Evolutionary conservation across 2,329 filamentous ascomycete species (phyloP).

Genomic region (Epichloe sp.): DNA sequence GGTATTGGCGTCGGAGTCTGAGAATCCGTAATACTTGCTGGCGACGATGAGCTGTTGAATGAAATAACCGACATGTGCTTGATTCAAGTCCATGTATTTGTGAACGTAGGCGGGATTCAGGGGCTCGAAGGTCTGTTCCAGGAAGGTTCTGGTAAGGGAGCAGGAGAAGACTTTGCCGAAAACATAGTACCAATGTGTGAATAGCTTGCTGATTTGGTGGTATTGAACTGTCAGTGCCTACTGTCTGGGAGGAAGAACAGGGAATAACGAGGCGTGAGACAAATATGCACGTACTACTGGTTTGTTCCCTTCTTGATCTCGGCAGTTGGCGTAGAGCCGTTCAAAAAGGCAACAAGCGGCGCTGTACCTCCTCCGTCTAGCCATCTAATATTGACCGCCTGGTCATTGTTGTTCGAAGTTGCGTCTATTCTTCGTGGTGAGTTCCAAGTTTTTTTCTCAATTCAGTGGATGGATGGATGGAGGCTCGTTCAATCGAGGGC

Average conservation of each 20-base stretch:
- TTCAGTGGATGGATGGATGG: background rate
- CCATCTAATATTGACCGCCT: conserved; percentile 15
- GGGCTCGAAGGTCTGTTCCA: conserved; percentile 7
- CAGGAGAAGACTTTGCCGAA: conserved; percentile 17
- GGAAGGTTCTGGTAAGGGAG: conserved; percentile 9
- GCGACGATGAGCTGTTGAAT: conserved; percentile 16
- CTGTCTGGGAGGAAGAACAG: background rate
- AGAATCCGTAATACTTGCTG: conserved; percentile 16
- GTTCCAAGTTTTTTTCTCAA: background rate
- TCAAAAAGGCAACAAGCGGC: conserved; percentile 15
- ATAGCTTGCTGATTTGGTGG: conserved; percentile 12
- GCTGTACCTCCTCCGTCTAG: conserved; percentile 16
- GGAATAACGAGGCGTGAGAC: background rate
- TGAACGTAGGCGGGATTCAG: conserved; percentile 18
- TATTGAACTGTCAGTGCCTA: background rate
- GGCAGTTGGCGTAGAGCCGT: conserved; percentile 10
- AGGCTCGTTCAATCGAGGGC: background rate
- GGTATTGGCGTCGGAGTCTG: conserved; percentile 12
- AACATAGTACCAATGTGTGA: conserved; percentile 17
- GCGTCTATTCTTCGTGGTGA: conserved; percentile 3
- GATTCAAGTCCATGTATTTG: conserved; percentile 20
- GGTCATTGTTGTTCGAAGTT: conserved; percentile 17
- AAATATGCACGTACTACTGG: conserved; percentile 13
- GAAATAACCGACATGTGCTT: conserved; percentile 17
- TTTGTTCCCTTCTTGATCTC: conserved; percentile 14